These are phyloP conservation scores for Hygrocybe punicea DNA, from an alignment of 768 basidiomycete species.

Conservation along the genomic window DNA sequence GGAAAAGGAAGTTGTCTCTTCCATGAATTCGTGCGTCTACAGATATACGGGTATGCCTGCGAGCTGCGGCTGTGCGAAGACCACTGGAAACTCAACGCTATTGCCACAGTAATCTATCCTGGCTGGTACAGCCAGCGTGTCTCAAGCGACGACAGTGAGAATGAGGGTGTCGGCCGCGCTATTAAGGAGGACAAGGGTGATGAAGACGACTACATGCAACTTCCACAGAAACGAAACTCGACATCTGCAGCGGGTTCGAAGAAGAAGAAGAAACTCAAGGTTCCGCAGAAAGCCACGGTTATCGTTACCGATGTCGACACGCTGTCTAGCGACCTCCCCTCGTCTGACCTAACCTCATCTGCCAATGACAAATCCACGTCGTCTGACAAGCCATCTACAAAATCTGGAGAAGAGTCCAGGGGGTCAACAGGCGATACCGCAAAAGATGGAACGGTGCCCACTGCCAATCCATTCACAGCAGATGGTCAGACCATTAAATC, in stretches of 20 bases:
- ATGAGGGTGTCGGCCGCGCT: neutral
- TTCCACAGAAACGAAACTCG: neutral
- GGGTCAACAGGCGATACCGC: too few relatives aligned
- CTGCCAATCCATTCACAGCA: too few relatives aligned
- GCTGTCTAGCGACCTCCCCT: too few relatives aligned
- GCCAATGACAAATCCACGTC: too few relatives aligned
- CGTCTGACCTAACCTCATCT: too few relatives aligned
- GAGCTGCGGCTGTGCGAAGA: slow-evolving; percentile 19
- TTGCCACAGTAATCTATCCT: slow-evolving; percentile 17
- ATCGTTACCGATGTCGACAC: too few relatives aligned
- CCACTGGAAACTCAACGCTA: slow-evolving; percentile 18
- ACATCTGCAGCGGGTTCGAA: neutral
- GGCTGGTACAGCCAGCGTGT: slow-evolving; percentile 10
- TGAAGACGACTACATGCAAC: neutral
- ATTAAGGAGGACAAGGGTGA: neutral
- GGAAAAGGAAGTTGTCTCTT: neutral
- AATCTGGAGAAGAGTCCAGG: too few relatives aligned
- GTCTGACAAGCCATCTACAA: too few relatives aligned
- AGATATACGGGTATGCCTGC: slow-evolving; percentile 4
- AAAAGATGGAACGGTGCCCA: too few relatives aligned
- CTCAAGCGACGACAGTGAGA: neutral
- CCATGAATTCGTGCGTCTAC: neutral
- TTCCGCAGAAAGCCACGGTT: too few relatives aligned
- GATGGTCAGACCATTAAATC: too few relatives aligned
- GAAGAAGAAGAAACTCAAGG: too few relatives aligned